Evolutionary conservation across 2,329 filamentous ascomycete genomes (phyloP).

Genomic region (Aspergillus tubingensis): DNA sequence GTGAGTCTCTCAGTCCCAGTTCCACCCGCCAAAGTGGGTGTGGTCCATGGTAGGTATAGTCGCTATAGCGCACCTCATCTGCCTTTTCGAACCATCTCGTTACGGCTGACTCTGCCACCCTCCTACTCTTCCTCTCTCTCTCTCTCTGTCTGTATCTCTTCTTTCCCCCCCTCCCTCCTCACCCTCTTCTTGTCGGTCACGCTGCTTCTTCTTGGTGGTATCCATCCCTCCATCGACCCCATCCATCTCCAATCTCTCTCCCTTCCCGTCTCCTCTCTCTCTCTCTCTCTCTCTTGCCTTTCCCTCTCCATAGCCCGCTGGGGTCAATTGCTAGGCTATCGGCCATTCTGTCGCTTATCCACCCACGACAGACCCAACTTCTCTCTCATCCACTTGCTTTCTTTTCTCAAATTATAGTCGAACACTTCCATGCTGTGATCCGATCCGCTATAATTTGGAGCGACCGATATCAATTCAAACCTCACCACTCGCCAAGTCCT

Average conservation of each 20-base stretch:
- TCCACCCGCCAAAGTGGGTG: not conserved
- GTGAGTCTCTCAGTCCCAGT: not conserved
- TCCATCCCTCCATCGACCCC: conserved; percentile 2
- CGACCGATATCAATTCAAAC: not conserved
- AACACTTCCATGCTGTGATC: not conserved
- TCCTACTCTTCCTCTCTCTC: conserved; percentile 11
- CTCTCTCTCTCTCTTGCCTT: not conserved
- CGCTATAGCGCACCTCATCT: conserved; percentile 3
- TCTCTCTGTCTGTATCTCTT: conserved; percentile 4
- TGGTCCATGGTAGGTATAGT: conserved; percentile 2
- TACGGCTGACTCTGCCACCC: conserved; percentile 16
- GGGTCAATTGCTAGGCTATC: conserved; percentile 14
- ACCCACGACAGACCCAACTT: not conserved
- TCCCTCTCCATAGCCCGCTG: not conserved
- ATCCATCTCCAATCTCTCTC: not conserved
- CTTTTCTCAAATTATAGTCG: not conserved
- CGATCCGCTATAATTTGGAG: not conserved
- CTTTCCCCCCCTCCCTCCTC: conserved; percentile 7
- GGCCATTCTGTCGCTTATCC: not conserved
- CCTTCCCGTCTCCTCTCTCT: not conserved
- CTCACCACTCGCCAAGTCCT: not conserved
- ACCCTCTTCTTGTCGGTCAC: conserved; percentile 2
- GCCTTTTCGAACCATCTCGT: conserved; percentile 7
- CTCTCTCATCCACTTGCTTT: not conserved
- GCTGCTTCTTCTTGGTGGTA: not conserved